Evolutionary conservation across 2,329 filamentous ascomycete species (phyloP), one percentile per base, ranked within the genome.

Genomic region (Fusarium sp.): DNA sequence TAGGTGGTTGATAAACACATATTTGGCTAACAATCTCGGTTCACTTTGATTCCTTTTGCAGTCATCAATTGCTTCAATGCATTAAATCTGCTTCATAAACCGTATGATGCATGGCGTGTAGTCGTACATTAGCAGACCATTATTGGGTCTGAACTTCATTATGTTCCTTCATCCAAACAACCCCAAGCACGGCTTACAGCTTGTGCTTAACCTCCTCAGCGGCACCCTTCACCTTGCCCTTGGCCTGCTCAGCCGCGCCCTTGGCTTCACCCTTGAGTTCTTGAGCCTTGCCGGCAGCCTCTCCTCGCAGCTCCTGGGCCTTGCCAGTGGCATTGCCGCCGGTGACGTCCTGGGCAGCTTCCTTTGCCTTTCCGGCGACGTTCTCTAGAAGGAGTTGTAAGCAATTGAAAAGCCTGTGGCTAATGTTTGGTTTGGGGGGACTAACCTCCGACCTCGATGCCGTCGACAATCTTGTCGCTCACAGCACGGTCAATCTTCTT

Each of bases 401-500:
- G 55, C 27, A 36, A 43, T 15, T 21, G n/a, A 11, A 35, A n/a
- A 14, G 31, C n/a, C 7, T 43, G 14, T 4, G 15, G 14, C 19
- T 14, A 11, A 15, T 43, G 4, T n/a, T 5, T 9, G 17, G 31
- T 44, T 19, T 11, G 32, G 17, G 33, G 19, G 33, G 19, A 23
- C 82, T 56, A 78, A 88, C 87, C 73, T 44, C 82, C 81, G 42
- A 78, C 76, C 65, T 89, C 79, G 70, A 89, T 86, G 14, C 84
- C 85, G 35, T 85, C 83, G 25, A 88, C 82, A 15, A 89, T 70
- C 71, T 86, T 88, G 71, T 86, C 82, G 56, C 82, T 82, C 37
- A 89, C 84, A 45, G 77, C 79, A 27, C 84, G 79, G 75, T 89
- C 84, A 6, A 87, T 84, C 6, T 75, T 76, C 75, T 88, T 86